Base-by-base conservation (phyloP, 2,329 filamentous ascomycete genomes). In the Arachnomyces sp. region DNA sequence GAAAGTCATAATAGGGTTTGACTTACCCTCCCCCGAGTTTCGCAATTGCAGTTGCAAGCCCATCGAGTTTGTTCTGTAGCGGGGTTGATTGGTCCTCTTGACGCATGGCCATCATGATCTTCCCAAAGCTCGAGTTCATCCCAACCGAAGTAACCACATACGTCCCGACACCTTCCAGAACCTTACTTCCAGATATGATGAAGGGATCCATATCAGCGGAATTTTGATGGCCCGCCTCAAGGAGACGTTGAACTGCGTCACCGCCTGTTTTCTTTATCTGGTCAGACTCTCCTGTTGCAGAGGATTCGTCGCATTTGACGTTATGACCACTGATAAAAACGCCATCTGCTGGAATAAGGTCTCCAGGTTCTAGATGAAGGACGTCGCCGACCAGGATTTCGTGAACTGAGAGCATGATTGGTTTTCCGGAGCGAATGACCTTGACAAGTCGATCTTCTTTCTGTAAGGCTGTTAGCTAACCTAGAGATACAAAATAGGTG, bases 101-200 rank as follows among this genome's bases (percentile, higher is more conserved):
- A 53, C 83, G 81, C 42, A 87, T 66, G 29, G 81, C 76, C 73
- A 86, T 79, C 60, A 87, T 69, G 33, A 83, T 86, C 57, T 81
- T 81, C 56, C 83, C 83, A 59, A 84, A 84, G 33, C 79, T 81
- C 20, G 82, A 86, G 61, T 84, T 77, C 28, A 82, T 66, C 43
- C 83, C 83, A 25, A 82, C 82, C 12, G 80, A 82, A 1, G 83
- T 87, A 44, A 81, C 78, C 60, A 88, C 68, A 52, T 79, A 88
- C 2, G 79, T 85, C 9, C 83, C 83, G 7, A 86, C 76, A 33
- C 83, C 83, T 56, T 87, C 82, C 64, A 86, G 81, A 42, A 87
- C 81, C 46, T 82, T 82, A 38, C 79, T 74, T 25, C 83, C 89
- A 20, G 88, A 94, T 49, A 94, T 84, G 52, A 95, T 75, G 54